Evolutionary conservation across 768 basidiomycete species (phyloP), one percentile per base, ranked within the genome.

Genomic region (Lentinula boryana): DNA sequence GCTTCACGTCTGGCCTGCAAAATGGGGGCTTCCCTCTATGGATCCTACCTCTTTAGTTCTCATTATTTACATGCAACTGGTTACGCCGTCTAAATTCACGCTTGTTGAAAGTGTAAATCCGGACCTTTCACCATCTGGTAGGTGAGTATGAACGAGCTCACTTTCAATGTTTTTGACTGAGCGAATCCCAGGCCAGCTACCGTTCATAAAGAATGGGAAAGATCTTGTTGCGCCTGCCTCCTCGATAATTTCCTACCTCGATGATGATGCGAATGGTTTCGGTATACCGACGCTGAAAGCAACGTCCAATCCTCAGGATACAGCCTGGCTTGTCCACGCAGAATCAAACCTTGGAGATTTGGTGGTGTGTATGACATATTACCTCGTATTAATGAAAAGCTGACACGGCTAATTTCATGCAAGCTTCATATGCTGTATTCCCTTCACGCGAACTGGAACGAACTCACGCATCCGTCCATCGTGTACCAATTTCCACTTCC

Each of bases 41-140:
- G 88, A 93, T 60, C 82, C 88, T 0, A 70, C 77, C 15, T 89
- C 85, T 69, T 75, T 90, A 21, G 81, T 85, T 4, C 80, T 89
- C 0, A 72, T 88, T 4, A 71, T 91, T 48, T 86, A 85, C 67
- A 80, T 91, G 31, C 89, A 92, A 68, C 71, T 87, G 23, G 73
- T 82, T 13, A 76, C 88, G 50, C 88, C 91, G 1, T 87, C 85
- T n/a, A 75, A 81, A 66, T 93, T 88, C 71, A 72, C 70, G 16
- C 71, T 93, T 31, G 73, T 76, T 38, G 82, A 85, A 71, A 87
- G 83, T 67, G 78, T 80, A 3, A 84, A 88, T 69, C 86, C 88
- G 8, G 89, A 91, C 73, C 62, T 79, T 21, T 90, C 91, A 52
- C 89, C 91, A 13, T 84, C 78, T 66, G 91, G 91, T 86, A 69